Conservation (phyloP, 2,329 filamentous ascomycete species). For the Alternaria angustiovoidea region DNA sequence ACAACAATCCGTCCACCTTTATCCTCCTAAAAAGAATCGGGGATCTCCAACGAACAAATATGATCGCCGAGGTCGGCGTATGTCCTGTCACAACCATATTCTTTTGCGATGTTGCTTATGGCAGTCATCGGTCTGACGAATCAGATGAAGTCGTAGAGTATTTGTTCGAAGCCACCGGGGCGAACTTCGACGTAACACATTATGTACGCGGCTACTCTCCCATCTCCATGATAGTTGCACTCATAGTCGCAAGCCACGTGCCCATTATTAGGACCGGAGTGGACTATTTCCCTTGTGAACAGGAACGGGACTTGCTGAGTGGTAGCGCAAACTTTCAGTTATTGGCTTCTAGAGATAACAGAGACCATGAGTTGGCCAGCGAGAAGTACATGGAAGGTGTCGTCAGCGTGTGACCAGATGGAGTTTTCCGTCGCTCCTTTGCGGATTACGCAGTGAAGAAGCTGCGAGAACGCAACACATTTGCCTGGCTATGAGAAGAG, state of each 20-base stretch:
- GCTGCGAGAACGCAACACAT: neutral
- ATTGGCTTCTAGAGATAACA: neutral
- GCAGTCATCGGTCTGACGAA: neutral
- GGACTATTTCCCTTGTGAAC: neutral
- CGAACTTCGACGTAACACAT: too few species aligned
- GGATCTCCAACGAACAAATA: constrained; percentile 44
- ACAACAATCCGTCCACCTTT: constrained; percentile 57
- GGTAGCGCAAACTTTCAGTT: neutral
- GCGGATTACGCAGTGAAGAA: neutral
- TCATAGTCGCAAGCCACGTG: neutral
- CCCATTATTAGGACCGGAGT: neutral
- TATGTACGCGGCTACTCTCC: neutral
- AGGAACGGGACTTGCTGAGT: neutral
- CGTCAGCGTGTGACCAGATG: neutral
- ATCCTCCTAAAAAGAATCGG: constrained; percentile 52
- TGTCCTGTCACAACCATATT: constrained; percentile 52
- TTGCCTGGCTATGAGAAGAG: neutral
- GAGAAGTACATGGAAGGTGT: neutral
- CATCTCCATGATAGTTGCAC: neutral
- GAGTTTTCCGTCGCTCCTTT: neutral
- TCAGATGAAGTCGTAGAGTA: neutral
- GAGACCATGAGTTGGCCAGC: neutral
- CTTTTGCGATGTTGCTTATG: constrained; percentile 49
- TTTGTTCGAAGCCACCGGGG: neutral
- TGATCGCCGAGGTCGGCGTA: constrained; percentile 49